phyloP scores from a whole-genome alignment of 768 basidiomycete species.

The Tulasnella sp. region DNA sequence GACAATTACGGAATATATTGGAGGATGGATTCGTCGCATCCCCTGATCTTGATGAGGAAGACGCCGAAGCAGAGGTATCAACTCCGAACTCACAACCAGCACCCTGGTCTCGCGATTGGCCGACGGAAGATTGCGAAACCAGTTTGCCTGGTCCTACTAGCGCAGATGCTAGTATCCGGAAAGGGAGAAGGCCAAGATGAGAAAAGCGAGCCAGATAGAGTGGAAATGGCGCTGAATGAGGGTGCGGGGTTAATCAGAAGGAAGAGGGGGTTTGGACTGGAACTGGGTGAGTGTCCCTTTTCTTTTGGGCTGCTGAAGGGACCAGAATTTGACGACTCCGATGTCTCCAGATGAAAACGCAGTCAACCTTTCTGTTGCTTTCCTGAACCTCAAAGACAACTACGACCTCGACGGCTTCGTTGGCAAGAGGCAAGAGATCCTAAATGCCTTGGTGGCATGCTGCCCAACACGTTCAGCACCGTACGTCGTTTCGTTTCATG shows the following conservation, averaged over 20 bases:
- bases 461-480: conserved; percentile 70
- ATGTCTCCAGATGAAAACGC: conserved; percentile 88
- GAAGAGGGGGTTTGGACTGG: conserved; percentile 78
- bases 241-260: conserved; percentile 79
- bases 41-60: conserved; percentile 28
- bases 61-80: conserved; percentile 35
- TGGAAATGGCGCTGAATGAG: conserved; percentile 70
- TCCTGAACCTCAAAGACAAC: conserved; percentile 71
- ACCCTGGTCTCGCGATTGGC: conserved; percentile 64
- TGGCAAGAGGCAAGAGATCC: conserved; percentile 59
- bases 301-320: neutral
- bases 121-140: conserved; percentile 59
- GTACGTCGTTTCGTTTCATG: conserved; percentile 43
- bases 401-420: conserved; percentile 79
- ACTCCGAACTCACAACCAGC: neutral
- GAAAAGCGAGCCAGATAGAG: conserved; percentile 59
- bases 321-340: neutral
- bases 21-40: neutral
- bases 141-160: conserved; percentile 83
- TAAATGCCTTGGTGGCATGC: conserved; percentile 74
- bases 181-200: conserved; percentile 49
- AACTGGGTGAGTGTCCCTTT: conserved; percentile 57
- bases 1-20: conserved; percentile 44
- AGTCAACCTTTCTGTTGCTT: conserved; percentile 63
- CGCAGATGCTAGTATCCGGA: conserved; percentile 56